These are phyloP conservation scores for Xylaria sp. DNA, from an alignment of 2,329 filamentous ascomycete species.

Conservation along the genomic window DNA sequence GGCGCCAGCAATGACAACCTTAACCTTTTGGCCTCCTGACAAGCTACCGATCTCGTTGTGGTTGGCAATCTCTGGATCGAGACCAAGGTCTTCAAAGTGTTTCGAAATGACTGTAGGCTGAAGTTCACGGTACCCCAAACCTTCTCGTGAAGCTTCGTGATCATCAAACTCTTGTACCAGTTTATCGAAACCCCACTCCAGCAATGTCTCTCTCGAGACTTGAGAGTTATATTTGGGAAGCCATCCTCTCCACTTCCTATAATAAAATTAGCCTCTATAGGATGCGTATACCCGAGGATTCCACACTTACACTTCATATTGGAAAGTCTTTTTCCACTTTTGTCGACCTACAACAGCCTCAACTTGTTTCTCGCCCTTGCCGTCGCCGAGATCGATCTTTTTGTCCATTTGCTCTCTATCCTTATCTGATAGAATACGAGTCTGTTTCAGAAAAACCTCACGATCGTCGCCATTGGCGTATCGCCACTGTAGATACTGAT, in stretches of 20 bases:
- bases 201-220: constrained; percentile 90
- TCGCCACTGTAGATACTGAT: constrained; percentile 98
- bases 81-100: constrained; percentile 96
- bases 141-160: constrained; percentile 97
- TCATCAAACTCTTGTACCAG: constrained; percentile 98
- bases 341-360: constrained; percentile 94
- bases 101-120: constrained; percentile 94
- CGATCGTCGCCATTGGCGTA: constrained; percentile 97
- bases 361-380: constrained; percentile 78
- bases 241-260: constrained; percentile 86
- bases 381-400: constrained; percentile 84
- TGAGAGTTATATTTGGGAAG: constrained; percentile 93
- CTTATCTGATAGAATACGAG: constrained; percentile 84
- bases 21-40: constrained; percentile 98
- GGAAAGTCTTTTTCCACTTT: constrained; percentile 99
- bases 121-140: constrained; percentile 93
- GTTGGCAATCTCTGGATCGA: constrained; percentile 97
- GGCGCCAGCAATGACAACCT: constrained; percentile 94
- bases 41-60: constrained; percentile 98
- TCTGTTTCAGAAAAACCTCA: constrained; percentile 97
- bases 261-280: constrained; percentile 44
- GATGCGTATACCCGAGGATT: not conserved
- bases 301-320: constrained; percentile 84
- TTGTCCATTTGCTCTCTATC: constrained; percentile 94
- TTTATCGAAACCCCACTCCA: constrained; percentile 88